Evolutionary conservation across 129 eudicot genomes (phyloP).

Genomic region (Flaveria trinervia): DNA sequence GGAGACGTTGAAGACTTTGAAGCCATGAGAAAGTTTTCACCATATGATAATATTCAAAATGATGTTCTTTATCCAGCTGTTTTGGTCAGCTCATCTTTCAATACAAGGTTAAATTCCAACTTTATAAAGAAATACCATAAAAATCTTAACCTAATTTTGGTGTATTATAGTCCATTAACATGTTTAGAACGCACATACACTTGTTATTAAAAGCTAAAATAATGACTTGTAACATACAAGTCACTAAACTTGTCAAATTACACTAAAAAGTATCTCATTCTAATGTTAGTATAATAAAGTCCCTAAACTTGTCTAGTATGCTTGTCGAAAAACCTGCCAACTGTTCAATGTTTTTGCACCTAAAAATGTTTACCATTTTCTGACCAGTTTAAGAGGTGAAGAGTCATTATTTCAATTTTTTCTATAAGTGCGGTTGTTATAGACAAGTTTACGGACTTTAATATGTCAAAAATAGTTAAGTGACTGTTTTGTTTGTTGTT

Average conservation of each 20-base stretch:
- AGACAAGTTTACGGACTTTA: no score
- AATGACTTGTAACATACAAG: neutral
- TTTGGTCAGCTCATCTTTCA: constrained; percentile 74
- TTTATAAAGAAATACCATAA: neutral
- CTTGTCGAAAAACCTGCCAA: no score
- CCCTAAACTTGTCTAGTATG: no score
- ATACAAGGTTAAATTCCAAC: constrained; percentile 58
- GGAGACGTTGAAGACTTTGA: constrained; percentile 76
- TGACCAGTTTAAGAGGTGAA: no score
- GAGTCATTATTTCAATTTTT: no score
- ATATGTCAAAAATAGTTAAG: no score
- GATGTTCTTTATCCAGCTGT: constrained; percentile 76
- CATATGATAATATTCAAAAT: constrained; percentile 76
- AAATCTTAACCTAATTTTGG: neutral
- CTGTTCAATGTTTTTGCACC: no score
- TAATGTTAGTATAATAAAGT: neutral
- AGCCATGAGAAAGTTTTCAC: constrained; percentile 70
- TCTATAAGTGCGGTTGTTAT: no score
- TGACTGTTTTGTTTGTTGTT: no score
- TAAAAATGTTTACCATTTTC: no score
- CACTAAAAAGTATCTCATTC: no score
- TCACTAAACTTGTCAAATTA: no score
- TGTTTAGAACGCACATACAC: neutral
- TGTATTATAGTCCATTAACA: neutral
- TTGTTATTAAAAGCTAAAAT: neutral